Evolutionary conservation across 306 rosid species (phyloP).

Genomic region (Lathyrus aphaca): DNA sequence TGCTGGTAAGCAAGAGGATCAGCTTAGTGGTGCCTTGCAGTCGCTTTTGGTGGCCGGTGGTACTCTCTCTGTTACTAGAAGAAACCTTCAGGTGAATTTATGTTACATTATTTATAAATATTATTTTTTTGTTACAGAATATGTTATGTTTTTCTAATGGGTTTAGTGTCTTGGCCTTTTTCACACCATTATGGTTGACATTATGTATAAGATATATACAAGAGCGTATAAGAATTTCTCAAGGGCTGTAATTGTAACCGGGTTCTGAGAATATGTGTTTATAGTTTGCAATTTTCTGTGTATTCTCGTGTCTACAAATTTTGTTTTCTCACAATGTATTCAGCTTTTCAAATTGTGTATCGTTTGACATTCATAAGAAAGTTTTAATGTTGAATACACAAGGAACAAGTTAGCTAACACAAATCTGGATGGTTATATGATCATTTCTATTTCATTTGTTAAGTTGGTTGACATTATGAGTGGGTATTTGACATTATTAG

Average conservation of each 20-base stretch:
- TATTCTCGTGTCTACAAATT: background rate
- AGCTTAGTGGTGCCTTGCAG: slow-evolving; percentile 67
- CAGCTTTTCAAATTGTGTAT: background rate
- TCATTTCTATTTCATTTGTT: background rate
- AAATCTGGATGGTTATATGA: background rate
- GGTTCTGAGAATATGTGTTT: background rate
- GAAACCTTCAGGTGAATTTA: slow-evolving; percentile 69
- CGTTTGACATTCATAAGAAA: background rate
- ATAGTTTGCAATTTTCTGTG: slow-evolving; percentile 11
- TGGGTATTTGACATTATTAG: background rate
- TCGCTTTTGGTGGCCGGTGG: slow-evolving; percentile 86
- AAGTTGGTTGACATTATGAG: slow-evolving; percentile 1
- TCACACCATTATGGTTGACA: background rate
- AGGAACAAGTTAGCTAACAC: background rate
- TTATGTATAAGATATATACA: slow-evolving; percentile 13
- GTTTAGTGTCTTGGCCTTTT: background rate
- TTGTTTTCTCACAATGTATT: background rate
- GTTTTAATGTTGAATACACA: background rate
- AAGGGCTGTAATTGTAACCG: background rate
- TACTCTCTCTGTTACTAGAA: slow-evolving; percentile 73
- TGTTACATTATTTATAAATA: background rate
- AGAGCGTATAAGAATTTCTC: background rate
- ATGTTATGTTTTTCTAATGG: too few species aligned
- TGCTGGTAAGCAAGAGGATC: slow-evolving; percentile 73
- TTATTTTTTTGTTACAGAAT: too few species aligned